A percentile compares a stretch with the other conserved stretches of the same genome.
phyloP scores from a whole-genome alignment of 2,329 filamentous ascomycete genomes.

The Microascus cirrosus region DNA sequence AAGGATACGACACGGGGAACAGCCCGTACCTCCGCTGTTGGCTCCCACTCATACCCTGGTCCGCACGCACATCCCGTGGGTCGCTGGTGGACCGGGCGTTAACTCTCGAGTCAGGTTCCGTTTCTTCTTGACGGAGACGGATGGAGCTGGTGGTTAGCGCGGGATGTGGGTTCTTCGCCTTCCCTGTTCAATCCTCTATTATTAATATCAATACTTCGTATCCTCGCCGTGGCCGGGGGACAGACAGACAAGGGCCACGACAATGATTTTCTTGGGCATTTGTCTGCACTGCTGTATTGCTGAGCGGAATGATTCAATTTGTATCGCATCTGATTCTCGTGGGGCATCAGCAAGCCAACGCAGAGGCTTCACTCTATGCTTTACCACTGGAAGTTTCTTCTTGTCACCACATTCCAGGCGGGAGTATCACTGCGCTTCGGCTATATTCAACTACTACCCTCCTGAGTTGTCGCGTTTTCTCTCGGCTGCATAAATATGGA shows the following conservation, averaged over 20 bases:
- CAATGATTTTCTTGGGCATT: too few species aligned
- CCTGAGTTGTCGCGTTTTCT: neutral
- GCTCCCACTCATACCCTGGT: neutral
- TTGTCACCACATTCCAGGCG: neutral
- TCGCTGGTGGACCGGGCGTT: neutral
- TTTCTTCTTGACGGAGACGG: neutral
- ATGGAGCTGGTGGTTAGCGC: neutral
- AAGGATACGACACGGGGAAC: neutral
- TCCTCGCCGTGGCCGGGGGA: too few species aligned
- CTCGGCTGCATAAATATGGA: too few species aligned
- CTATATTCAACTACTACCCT: neutral
- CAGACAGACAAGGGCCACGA: too few species aligned
- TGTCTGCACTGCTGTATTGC: too few species aligned
- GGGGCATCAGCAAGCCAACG: neutral
- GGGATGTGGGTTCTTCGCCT: too few species aligned
- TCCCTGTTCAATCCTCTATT: too few species aligned
- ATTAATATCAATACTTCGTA: too few species aligned
- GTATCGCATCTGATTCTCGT: too few species aligned
- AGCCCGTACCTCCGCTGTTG: neutral
- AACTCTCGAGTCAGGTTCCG: neutral
- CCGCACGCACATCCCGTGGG: neutral
- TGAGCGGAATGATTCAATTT: too few species aligned
- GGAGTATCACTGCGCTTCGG: neutral
- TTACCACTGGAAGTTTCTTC: neutral
- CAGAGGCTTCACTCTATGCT: neutral